Conservation (phyloP, 1,284 basidiomycete species). For the Coniferiporia weirii region DNA sequence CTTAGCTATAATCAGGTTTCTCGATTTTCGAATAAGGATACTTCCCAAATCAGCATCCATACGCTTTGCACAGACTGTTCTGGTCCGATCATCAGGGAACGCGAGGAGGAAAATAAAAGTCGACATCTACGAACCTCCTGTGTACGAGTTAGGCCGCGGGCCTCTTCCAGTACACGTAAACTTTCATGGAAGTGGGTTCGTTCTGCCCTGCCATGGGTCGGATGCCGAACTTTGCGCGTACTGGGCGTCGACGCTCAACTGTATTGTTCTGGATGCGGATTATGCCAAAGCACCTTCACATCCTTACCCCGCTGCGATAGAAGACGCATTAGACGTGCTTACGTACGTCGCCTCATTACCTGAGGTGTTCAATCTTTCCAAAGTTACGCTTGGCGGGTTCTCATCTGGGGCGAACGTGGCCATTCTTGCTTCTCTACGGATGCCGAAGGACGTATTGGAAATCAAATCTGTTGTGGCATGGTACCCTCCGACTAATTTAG, state of each 20-base stretch:
- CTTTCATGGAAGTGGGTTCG: slow-evolving; percentile 17
- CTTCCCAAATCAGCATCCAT: slow-evolving; percentile 11
- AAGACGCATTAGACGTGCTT: slow-evolving; percentile 18
- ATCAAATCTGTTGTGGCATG: slow-evolving; percentile 16
- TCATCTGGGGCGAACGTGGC: slow-evolving; percentile 19
- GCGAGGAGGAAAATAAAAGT: slow-evolving; percentile 12
- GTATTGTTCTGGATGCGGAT: slow-evolving; percentile 20
- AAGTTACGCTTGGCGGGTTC: slow-evolving; percentile 19
- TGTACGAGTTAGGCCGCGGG: neutral
- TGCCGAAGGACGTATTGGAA: neutral
- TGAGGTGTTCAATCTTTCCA: slow-evolving; percentile 5
- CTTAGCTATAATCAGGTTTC: neutral
- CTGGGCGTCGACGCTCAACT: slow-evolving; percentile 9
- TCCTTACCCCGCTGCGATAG: slow-evolving; percentile 20
- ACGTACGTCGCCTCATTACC: slow-evolving; percentile 12
- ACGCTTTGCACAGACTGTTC: slow-evolving; percentile 4
- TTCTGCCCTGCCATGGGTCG: slow-evolving; percentile 11
- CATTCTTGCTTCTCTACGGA: slow-evolving; percentile 5
- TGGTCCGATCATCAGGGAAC: slow-evolving; percentile 1
- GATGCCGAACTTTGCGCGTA: slow-evolving; percentile 16
- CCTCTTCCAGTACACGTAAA: slow-evolving; percentile 18
- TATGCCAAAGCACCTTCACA: slow-evolving; percentile 20
- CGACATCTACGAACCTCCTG: slow-evolving; percentile 17
- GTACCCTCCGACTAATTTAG: slow-evolving; percentile 16
- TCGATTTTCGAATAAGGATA: slow-evolving; percentile 8